These are phyloP conservation scores for Phytophthora chlamydospora DNA, from an alignment of 352 stramenopile species.

Conservation along the genomic window DNA sequence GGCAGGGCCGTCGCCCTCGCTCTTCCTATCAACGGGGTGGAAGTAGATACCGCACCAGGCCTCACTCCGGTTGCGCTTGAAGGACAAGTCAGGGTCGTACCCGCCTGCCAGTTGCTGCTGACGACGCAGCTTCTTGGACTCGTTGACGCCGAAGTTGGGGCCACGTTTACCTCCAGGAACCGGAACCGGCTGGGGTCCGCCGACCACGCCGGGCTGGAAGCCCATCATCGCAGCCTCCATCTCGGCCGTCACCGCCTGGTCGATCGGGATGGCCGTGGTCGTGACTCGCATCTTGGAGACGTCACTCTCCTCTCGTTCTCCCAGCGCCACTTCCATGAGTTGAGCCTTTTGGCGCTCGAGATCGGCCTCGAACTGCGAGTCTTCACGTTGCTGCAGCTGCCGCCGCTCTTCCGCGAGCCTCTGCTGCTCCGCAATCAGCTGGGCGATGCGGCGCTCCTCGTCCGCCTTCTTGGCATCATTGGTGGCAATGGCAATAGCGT, in stretches of 20 bases:
- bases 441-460: slow-evolving; percentile 84
- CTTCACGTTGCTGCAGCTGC: slow-evolving; percentile 77
- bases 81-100: slow-evolving; percentile 79
- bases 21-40: slow-evolving; percentile 45
- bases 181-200: slow-evolving; percentile 74
- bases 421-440: slow-evolving; percentile 86
- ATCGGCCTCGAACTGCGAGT: slow-evolving; percentile 83
- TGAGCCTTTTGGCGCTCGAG: slow-evolving; percentile 82
- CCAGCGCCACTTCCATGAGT: slow-evolving; percentile 86
- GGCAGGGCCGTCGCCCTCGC: slow-evolving; percentile 22
- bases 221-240: slow-evolving; percentile 92
- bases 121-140: slow-evolving; percentile 79
- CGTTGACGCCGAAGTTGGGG: slow-evolving; percentile 77
- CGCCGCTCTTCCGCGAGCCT: slow-evolving; percentile 78
- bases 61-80: slow-evolving; percentile 81
- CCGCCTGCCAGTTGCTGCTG: slow-evolving; percentile 83
- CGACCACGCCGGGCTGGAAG: slow-evolving; percentile 78
- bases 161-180: slow-evolving; percentile 83
- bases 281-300: slow-evolving; percentile 75
- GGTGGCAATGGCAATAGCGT: slow-evolving; percentile 81
- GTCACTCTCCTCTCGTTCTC: slow-evolving; percentile 82
- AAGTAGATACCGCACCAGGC: slow-evolving; percentile 85
- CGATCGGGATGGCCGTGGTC: slow-evolving; percentile 84
- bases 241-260: slow-evolving; percentile 86
- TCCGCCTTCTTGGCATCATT: slow-evolving; percentile 89